Percentiles rank a stretch among this genome's conserved stretches.
Conservation (phyloP, 148 eudicot species). For the Vaccinium vitisidaea region DNA sequence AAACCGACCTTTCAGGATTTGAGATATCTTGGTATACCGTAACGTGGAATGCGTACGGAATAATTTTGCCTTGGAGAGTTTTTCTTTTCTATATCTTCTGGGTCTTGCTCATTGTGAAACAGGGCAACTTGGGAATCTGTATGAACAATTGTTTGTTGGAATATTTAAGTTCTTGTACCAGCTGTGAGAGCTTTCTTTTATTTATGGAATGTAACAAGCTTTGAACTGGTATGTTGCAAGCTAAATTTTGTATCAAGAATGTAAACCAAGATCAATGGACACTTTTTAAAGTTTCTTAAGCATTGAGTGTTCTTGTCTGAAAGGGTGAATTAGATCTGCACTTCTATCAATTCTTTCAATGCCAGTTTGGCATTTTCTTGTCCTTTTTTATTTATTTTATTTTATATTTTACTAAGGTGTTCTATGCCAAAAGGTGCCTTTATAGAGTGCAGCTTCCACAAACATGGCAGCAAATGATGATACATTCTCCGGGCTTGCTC, state of each 20-base stretch:
- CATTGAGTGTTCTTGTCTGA: not conserved
- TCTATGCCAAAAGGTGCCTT: not conserved
- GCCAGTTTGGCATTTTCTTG: not conserved
- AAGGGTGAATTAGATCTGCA: not conserved
- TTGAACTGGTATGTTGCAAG: not conserved
- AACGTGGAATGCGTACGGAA: not conserved
- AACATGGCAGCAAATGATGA: not conserved
- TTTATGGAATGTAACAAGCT: not conserved
- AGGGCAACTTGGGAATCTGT: constrained; percentile 6
- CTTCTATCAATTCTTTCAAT: not conserved
- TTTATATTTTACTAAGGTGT: not conserved
- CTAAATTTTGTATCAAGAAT: constrained; percentile 9
- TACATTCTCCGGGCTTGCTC: not conserved
- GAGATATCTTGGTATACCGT: not conserved
- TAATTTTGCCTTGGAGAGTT: not conserved
- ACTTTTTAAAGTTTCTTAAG: not conserved
- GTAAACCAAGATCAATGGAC: not conserved
- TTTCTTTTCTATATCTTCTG: not conserved
- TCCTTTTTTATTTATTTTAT: too few relatives aligned
- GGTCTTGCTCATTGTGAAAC: not conserved
- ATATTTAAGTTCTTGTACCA: not conserved
- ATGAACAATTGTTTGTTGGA: not conserved
- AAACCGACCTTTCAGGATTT: constrained; percentile 45
- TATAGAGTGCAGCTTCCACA: not conserved
- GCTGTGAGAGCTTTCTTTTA: constrained; percentile 2